Percentiles rank a stretch among this genome's conserved stretches.
phyloP scores from a whole-genome alignment of 306 rosid species.

The Quercus wislizeni region DNA sequence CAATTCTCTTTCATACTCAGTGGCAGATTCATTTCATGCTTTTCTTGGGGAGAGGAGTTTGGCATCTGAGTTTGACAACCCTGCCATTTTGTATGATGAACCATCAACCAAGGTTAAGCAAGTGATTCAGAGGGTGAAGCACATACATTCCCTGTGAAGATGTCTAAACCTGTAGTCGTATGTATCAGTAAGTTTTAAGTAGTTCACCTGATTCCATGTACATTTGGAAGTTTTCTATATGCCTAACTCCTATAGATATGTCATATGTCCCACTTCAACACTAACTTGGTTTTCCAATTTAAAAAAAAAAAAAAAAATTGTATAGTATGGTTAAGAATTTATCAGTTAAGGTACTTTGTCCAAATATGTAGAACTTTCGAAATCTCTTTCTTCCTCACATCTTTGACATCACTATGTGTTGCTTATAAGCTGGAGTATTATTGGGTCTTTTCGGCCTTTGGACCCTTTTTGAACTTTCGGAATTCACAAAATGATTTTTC shows the following conservation, averaged over 20 bases:
- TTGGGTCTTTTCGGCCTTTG: neutral
- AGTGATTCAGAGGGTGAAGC: constrained; percentile 66
- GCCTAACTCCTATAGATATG: neutral
- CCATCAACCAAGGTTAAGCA: constrained; percentile 61
- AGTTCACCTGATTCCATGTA: neutral
- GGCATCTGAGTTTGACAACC: constrained; percentile 75
- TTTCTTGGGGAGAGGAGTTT: constrained; percentile 78
- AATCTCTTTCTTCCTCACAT: neutral
- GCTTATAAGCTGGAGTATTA: neutral
- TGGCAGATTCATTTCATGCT: constrained; percentile 82
- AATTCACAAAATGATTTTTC: neutral
- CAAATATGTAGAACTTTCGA: neutral
- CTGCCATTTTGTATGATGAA: constrained; percentile 69
- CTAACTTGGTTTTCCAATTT: neutral
- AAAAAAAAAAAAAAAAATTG: too few relatives aligned
- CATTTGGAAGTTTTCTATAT: neutral
- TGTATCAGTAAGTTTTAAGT: neutral
- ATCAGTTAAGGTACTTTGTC: neutral
- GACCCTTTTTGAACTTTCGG: neutral
- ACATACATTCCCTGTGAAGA: constrained; percentile 48
- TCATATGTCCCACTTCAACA: neutral
- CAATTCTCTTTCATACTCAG: constrained; percentile 56
- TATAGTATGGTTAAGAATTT: neutral
- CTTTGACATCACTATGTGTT: neutral
- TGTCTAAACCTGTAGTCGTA: constrained; percentile 6